These are phyloP conservation scores for Plasmodium coatneyi DNA, from an alignment of 169 alveolate genomes.

Conservation along the genomic window DNA sequence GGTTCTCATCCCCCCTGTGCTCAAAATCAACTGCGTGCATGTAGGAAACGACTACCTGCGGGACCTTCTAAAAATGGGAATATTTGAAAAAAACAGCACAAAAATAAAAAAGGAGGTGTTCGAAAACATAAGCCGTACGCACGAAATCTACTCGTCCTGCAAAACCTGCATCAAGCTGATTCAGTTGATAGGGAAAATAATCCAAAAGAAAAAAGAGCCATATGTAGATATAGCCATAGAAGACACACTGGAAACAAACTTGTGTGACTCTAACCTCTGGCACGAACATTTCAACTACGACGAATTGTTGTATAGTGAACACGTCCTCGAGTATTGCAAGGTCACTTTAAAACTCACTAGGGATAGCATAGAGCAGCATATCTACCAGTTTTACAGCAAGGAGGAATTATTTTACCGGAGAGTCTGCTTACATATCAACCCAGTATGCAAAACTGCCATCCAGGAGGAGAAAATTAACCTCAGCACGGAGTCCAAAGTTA, in stretches of 20 bases:
- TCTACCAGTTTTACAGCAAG: constrained; percentile 28
- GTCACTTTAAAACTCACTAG: background rate
- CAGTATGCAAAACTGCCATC: constrained; percentile 46
- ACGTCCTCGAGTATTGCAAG: constrained; percentile 8
- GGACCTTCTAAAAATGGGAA: constrained; percentile 20
- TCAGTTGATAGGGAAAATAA: constrained; percentile 30
- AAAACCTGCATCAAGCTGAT: constrained; percentile 55
- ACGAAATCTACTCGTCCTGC: constrained; percentile 36
- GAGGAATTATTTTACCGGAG: constrained; percentile 8
- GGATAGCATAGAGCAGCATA: constrained; percentile 17
- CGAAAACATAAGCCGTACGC: constrained; percentile 22
- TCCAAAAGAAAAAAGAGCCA: constrained; percentile 34
- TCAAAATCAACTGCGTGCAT: background rate
- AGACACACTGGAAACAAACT: constrained; percentile 37
- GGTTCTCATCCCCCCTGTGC: background rate
- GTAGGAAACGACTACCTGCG: constrained; percentile 11
- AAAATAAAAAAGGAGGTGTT: constrained; percentile 52
- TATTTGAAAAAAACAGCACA: constrained; percentile 37
- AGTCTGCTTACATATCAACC: constrained; percentile 20
- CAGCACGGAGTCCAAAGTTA: background rate
- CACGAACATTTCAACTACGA: constrained; percentile 32
- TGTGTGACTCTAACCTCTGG: constrained; percentile 40
- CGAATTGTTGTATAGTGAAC: constrained; percentile 24
- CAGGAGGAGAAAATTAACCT: background rate
- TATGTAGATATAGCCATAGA: constrained; percentile 60